Conservation (phyloP, 2,329 filamentous ascomycete species). For the Diplodia intermedia region DNA sequence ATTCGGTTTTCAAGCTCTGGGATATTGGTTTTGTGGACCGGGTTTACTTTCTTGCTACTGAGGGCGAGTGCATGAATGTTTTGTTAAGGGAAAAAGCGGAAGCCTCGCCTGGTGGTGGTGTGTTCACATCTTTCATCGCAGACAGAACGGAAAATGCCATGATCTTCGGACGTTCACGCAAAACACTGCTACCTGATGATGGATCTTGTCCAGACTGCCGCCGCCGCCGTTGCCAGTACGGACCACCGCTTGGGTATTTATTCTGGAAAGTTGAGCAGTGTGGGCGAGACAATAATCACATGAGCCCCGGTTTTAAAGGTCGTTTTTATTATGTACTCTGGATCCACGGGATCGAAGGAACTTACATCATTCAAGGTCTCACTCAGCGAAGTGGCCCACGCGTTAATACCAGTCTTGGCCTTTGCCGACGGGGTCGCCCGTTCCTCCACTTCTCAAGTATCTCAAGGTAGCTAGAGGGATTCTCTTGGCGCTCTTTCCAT, state of each 20-base stretch:
- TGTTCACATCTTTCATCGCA: slow-evolving; percentile 23
- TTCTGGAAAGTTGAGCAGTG: neutral
- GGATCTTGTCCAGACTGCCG: neutral
- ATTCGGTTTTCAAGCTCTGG: slow-evolving; percentile 27
- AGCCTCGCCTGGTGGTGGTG: slow-evolving; percentile 15
- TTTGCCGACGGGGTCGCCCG: neutral
- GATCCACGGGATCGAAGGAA: neutral
- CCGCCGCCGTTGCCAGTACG: neutral
- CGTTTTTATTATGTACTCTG: neutral
- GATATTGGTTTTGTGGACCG: slow-evolving; percentile 29
- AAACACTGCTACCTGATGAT: neutral
- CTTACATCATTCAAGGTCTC: neutral
- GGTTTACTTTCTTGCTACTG: slow-evolving; percentile 1
- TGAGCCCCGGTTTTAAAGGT: neutral
- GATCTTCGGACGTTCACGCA: slow-evolving; percentile 26
- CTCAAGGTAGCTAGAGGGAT: neutral
- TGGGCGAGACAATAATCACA: neutral
- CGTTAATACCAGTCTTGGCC: neutral
- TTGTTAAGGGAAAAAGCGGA: neutral
- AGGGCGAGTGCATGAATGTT: slow-evolving; percentile 21
- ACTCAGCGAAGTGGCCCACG: neutral
- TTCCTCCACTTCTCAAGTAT: neutral
- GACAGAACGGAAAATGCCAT: slow-evolving; percentile 33
- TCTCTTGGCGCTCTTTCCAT: neutral
- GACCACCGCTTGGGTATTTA: neutral